Evolutionary conservation across 116 monocot genomes (phyloP).

Genomic region (Thalassia testudinum): DNA sequence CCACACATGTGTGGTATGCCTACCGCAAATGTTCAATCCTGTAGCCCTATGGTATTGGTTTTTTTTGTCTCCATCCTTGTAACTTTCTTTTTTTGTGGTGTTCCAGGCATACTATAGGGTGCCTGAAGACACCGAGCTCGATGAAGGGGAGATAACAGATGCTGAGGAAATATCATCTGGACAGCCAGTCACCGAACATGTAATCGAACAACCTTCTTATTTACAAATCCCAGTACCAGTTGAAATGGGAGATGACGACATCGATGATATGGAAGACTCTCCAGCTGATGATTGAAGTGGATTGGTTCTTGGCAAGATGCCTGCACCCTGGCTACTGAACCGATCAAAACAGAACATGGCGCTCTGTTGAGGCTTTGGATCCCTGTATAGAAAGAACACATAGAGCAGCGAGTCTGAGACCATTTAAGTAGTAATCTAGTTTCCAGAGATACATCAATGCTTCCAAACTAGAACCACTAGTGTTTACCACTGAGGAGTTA

Average conservation of each 20-base stretch:
- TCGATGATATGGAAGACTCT: neutral
- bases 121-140: slow-evolving; percentile 13
- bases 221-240: neutral
- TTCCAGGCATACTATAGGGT: slow-evolving; percentile 56
- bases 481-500: too few relatives aligned
- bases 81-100: neutral
- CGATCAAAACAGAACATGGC: too few relatives aligned
- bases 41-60: neutral
- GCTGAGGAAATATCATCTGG: neutral
- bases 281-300: slow-evolving; percentile 9
- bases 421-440: too few relatives aligned
- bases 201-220: neutral
- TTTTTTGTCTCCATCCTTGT: too few relatives aligned
- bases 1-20: slow-evolving; percentile 62
- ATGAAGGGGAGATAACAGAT: slow-evolving; percentile 6
- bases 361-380: too few relatives aligned
- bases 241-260: slow-evolving; percentile 1
- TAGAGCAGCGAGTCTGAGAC: too few relatives aligned
- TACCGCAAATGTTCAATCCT: neutral
- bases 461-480: too few relatives aligned
- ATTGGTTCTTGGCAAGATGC: too few relatives aligned
- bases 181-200: slow-evolving; percentile 2
- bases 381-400: too few relatives aligned
- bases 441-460: too few relatives aligned
- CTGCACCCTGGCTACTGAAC: too few relatives aligned